Evolutionary conservation across 2,329 filamentous ascomycete species (phyloP).

Genomic region (Penicillium sp.): DNA sequence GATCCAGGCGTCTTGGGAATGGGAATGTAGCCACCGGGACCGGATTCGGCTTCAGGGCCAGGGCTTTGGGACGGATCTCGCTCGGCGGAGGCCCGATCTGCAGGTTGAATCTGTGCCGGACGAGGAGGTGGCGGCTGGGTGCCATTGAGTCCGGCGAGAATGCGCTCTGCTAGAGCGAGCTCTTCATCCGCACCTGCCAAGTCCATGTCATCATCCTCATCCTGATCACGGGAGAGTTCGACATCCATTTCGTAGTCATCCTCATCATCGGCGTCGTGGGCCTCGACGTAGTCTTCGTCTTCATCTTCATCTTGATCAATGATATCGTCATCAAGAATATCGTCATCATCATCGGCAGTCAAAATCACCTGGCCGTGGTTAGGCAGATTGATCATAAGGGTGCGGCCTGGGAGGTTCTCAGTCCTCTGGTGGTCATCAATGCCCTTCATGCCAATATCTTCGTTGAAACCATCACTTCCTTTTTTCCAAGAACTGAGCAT

Average conservation of each 20-base stretch:
- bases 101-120: constrained; percentile 29
- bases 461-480: constrained; percentile 80
- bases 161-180: constrained; percentile 73
- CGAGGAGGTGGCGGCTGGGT: constrained; percentile 64
- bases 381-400: constrained; percentile 43
- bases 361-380: constrained; percentile 43
- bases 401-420: constrained; percentile 46
- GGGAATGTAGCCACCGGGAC: constrained; percentile 47
- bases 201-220: constrained; percentile 55
- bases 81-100: constrained; percentile 23
- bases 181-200: constrained; percentile 61
- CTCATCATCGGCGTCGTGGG: constrained; percentile 51
- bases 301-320: constrained; percentile 37
- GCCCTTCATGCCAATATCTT: constrained; percentile 71
- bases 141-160: constrained; percentile 71
- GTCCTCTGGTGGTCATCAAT: constrained; percentile 77
- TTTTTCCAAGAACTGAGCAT: constrained; percentile 82
- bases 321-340: constrained; percentile 30
- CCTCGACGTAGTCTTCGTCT: constrained; percentile 49
- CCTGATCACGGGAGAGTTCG: constrained; percentile 40
- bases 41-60: constrained; percentile 15
- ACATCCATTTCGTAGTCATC: constrained; percentile 43
- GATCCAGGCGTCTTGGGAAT: constrained; percentile 75
- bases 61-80: constrained; percentile 22
- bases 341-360: constrained; percentile 51